These are phyloP conservation scores for Coemansia sp. DNA, from an alignment of 371 early-diverging fungal genomes.

Conservation along the genomic window DNA sequence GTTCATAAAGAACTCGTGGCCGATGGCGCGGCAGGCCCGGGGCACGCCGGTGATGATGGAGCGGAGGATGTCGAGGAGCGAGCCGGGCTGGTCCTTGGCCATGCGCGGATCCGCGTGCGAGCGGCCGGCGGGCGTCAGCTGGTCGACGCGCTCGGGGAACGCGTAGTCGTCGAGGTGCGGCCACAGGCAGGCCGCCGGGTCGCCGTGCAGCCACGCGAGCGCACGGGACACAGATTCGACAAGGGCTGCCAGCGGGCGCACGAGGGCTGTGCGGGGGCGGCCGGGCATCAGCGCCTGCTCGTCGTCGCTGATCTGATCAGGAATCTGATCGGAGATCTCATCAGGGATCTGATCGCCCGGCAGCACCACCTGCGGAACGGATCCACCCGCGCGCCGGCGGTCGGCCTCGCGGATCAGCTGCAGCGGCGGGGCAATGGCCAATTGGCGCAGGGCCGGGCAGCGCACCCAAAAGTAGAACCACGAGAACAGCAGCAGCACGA, in stretches of 20 bases:
- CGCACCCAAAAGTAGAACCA: conserved; percentile 48
- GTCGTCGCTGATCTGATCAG: background rate
- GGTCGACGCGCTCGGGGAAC: conserved; percentile 41
- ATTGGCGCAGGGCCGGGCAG: conserved; percentile 18
- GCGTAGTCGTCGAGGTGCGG: conserved; percentile 45
- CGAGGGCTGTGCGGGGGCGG: background rate
- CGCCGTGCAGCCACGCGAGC: conserved; percentile 26
- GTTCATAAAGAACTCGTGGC: conserved; percentile 31
- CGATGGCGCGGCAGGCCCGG: background rate
- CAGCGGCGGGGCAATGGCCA: conserved; percentile 36
- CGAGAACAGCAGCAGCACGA: conserved; percentile 39
- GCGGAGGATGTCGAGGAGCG: conserved; percentile 25
- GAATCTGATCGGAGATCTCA: no score
- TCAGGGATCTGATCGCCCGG: background rate
- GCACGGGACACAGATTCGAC: conserved; percentile 20
- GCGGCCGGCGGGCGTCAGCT: conserved; percentile 28
- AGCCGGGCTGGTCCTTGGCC: conserved; percentile 40
- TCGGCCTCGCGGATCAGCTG: conserved; percentile 48
- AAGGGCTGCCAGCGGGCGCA: conserved; percentile 21
- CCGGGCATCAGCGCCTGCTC: conserved; percentile 17
- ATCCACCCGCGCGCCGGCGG: conserved; percentile 20
- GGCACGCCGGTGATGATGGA: conserved; percentile 11
- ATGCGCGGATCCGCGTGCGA: conserved; percentile 13
- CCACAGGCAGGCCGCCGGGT: conserved; percentile 42
- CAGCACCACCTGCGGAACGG: background rate